Evolutionary conservation across 2,329 filamentous ascomycete genomes (phyloP).

Genomic region (Lecanosticta acicola): DNA sequence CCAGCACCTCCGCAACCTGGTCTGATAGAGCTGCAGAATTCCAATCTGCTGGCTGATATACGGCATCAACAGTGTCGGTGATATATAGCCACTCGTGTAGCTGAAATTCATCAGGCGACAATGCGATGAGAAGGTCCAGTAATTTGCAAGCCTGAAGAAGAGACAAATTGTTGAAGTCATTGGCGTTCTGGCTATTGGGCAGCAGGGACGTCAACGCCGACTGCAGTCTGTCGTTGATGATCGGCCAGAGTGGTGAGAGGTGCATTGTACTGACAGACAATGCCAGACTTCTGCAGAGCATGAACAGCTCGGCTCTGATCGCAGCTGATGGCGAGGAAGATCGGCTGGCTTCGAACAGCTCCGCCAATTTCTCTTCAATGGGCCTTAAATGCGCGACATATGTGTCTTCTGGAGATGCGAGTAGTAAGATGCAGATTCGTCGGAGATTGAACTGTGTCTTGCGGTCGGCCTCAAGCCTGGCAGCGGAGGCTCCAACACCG

Average conservation of each 20-base stretch:
- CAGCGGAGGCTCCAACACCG: conserved; percentile 92
- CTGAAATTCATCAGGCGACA: conserved; percentile 92
- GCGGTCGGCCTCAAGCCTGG: conserved; percentile 87
- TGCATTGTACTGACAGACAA: conserved; percentile 75
- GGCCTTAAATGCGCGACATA: conserved; percentile 70
- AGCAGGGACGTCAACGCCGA: conserved; percentile 70
- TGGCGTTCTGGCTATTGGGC: conserved; percentile 58
- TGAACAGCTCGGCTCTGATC: conserved; percentile 82
- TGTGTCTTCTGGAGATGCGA: conserved; percentile 70
- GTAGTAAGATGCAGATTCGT: conserved; percentile 70
- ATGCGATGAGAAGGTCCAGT: conserved; percentile 77
- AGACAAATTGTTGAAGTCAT: conserved; percentile 70
- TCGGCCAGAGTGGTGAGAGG: conserved; percentile 80
- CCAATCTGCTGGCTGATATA: conserved; percentile 70
- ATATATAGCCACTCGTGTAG: conserved; percentile 98
- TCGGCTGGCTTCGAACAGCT: conserved; percentile 75
- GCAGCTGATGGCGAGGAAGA: conserved; percentile 88
- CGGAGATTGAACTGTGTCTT: conserved; percentile 87
- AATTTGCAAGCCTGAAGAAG: conserved; percentile 91
- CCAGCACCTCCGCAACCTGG: conserved; percentile 72
- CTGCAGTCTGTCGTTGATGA: conserved; percentile 81
- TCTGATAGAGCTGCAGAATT: conserved; percentile 73
- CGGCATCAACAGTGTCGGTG: conserved; percentile 91
- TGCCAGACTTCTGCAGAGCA: conserved; percentile 75
- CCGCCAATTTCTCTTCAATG: conserved; percentile 77